Conservation (phyloP, 306 rosid species). For the Prunus armeniaca region DNA sequence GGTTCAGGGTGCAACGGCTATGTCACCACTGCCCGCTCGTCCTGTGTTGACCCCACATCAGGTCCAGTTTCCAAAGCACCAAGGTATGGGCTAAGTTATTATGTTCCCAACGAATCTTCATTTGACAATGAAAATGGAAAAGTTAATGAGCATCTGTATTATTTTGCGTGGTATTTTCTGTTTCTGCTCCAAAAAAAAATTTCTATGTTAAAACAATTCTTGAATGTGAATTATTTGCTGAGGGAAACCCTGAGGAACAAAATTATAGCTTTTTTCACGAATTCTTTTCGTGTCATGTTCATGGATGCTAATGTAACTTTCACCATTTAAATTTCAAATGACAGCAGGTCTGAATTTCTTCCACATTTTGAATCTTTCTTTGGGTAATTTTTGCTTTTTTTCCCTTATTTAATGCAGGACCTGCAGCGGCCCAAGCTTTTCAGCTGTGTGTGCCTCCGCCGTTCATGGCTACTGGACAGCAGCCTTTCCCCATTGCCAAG, state of each 20-base stretch:
- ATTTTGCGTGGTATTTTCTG: not conserved
- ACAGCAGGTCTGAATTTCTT: not conserved
- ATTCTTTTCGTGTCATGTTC: not conserved
- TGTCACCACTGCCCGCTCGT: slow-evolving; percentile 51
- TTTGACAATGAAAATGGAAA: not conserved
- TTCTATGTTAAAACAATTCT: not conserved
- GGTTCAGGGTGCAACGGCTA: slow-evolving; percentile 56
- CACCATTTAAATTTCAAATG: not conserved
- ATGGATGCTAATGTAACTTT: not conserved
- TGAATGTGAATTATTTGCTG: not conserved
- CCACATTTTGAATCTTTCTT: not conserved
- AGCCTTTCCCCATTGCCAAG: slow-evolving; percentile 53
- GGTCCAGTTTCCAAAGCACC: slow-evolving; percentile 72
- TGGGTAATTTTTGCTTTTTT: slow-evolving; percentile 10
- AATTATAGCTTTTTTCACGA: not conserved
- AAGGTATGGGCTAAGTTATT: slow-evolving; percentile 39
- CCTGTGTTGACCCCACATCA: slow-evolving; percentile 58
- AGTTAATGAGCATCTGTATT: not conserved
- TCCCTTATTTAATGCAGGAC: slow-evolving; percentile 42
- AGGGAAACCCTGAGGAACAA: not conserved
- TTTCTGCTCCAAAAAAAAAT: not conserved
- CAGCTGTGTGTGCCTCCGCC: slow-evolving; percentile 58
- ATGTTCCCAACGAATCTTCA: not conserved
- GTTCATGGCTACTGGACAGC: slow-evolving; percentile 49
- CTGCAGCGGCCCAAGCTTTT: slow-evolving; percentile 52